Evolutionary conservation across 2,329 filamentous ascomycete genomes (phyloP), one percentile per base, ranked within the genome.

Genomic region (Sporothrix schenckii): DNA sequence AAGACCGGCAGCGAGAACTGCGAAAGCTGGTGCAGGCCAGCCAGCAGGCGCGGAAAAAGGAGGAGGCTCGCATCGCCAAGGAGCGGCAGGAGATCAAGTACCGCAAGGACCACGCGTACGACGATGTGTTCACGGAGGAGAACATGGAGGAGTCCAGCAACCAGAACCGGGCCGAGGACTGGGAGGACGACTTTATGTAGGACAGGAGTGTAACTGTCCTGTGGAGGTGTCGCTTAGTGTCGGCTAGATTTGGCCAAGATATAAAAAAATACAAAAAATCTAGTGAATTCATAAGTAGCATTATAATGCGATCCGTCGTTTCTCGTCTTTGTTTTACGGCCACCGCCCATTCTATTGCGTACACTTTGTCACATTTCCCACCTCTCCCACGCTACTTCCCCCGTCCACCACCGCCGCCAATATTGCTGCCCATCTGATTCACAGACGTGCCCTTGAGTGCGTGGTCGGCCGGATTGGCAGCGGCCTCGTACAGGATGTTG

Each of bases 21-120:
- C 85, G 93, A 73, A 90, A 88, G 78, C 86, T 83, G 71, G 93
- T 97, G 68, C 87, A 90, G 76, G 86, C 87, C 16, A 83, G 85
- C 0, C 82, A 83, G 75, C 85, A 88, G 74, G 83, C 85, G 67
- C 83, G 90, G 91, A 90, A 87, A 80, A 93, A 93, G 78, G 91
- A 94, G 79, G 92, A 95, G 76, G 88, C 87, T 0, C 83, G 84
- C 50, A 79, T 93, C 61, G 87, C 89, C 66, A 90, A 93, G 80
- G 92, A 97, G 82, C 87, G 92, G 74, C 91, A 92, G 80, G 91
- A 96, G 80, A 88, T 94, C 81, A 96, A 96, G 80, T 97, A 89
- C 86, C 92, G 97, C 80, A 95, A 95, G 81, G 93, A 97, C n/a
- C 94, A 99, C 81, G 94, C 94, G 1, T 99, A 99, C 80, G 95